Conservation (phyloP, 345 rosid species). For the Ailanthus altissimus region DNA sequence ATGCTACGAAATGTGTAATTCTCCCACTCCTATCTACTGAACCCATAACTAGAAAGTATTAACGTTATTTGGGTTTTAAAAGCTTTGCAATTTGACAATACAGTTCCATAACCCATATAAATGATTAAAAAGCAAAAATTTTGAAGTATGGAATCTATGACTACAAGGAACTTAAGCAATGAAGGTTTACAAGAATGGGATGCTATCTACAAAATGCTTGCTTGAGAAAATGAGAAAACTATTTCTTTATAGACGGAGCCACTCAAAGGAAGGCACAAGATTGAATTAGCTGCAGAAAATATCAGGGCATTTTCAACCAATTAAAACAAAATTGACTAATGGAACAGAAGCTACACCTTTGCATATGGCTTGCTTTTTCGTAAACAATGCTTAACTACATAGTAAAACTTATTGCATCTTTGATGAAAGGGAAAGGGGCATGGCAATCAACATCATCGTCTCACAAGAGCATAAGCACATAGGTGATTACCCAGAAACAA, state of each 20-base stretch:
- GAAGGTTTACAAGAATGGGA: background rate
- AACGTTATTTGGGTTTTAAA: slow-evolving; percentile 4
- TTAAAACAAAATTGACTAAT: background rate
- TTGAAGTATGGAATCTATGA: background rate
- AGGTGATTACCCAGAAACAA: background rate
- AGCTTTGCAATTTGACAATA: slow-evolving; percentile 4
- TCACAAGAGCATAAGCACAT: background rate
- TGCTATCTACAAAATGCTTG: background rate
- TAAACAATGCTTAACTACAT: background rate
- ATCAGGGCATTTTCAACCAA: background rate
- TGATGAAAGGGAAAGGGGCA: background rate
- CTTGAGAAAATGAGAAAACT: background rate
- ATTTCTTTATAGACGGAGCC: background rate
- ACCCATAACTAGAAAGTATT: slow-evolving; percentile 45
- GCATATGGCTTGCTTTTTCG: background rate
- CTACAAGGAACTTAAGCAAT: background rate
- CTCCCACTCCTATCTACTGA: slow-evolving; percentile 24
- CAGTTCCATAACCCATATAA: background rate
- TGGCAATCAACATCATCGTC: background rate
- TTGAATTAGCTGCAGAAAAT: background rate
- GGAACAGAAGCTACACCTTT: background rate
- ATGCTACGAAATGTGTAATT: slow-evolving; percentile 16
- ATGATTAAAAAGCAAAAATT: background rate
- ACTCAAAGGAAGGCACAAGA: background rate
- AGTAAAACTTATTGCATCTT: background rate